Conservation (phyloP, 805 yeast species). For the Metschnikowia santaceciliae region DNA sequence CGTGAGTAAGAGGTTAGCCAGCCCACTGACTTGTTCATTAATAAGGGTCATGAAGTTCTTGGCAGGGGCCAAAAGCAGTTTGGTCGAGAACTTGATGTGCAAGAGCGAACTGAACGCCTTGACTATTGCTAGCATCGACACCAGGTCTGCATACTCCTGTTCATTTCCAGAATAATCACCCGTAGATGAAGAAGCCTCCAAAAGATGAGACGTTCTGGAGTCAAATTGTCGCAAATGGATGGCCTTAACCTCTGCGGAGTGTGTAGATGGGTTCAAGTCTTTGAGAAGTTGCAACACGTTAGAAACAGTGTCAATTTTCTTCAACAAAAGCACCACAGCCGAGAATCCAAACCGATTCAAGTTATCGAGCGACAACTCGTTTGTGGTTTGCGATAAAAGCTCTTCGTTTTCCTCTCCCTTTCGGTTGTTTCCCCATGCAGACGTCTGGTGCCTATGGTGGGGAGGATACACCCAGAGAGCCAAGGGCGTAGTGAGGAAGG, state of each 20-base stretch:
- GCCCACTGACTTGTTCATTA: constrained; percentile 28
- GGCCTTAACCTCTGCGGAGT: constrained; percentile 39
- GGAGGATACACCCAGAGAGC: constrained; percentile 61
- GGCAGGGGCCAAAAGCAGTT: constrained; percentile 30
- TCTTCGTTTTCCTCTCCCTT: constrained; percentile 5
- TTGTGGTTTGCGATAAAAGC: constrained; percentile 6
- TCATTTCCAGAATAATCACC: constrained; percentile 20
- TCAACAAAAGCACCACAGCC: constrained; percentile 25
- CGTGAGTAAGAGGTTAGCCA: constrained; percentile 26
- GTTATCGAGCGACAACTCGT: constrained; percentile 13
- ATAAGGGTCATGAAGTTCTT: constrained; percentile 28
- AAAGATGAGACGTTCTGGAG: constrained; percentile 64
- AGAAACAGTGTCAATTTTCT: constrained; percentile 31
- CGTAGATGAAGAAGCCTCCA: constrained; percentile 60
- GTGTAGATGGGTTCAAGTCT: constrained; percentile 17
- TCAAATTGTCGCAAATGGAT: constrained; percentile 56
- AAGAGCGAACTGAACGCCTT: constrained; percentile 32
- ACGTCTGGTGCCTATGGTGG: constrained; percentile 51
- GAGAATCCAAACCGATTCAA: constrained; percentile 22
- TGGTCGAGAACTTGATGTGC: constrained; percentile 24
- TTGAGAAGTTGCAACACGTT: constrained; percentile 32
- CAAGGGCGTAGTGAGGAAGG: constrained; percentile 77
- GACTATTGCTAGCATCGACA: constrained; percentile 33
- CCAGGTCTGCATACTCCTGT: constrained; percentile 25
- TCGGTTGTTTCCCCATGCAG: constrained; percentile 24